Conservation (phyloP, 2,329 filamentous ascomycete species). For the Aureobasidium sp. region DNA sequence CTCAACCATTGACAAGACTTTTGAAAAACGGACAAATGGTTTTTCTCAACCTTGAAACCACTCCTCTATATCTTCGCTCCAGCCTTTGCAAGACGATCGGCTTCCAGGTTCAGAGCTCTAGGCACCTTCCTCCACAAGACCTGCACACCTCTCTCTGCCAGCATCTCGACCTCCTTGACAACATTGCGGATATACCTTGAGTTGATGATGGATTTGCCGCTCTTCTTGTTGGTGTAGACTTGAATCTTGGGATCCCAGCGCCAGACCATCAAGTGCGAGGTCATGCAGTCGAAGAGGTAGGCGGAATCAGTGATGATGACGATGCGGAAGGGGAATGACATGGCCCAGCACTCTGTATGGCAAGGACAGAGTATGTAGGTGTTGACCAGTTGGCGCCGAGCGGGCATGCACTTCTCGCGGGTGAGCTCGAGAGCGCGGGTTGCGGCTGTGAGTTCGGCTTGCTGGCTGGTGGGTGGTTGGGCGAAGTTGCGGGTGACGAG, state of each 20-base stretch:
- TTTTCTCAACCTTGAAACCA: not conserved
- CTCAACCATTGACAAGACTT: not conserved
- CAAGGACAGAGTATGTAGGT: not conserved
- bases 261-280: not conserved
- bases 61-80: not conserved
- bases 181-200: not conserved
- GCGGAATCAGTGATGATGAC: not conserved
- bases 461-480: not conserved
- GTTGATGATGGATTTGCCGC: not conserved
- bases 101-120: not conserved
- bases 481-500: not conserved
- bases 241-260: not conserved
- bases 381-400: not conserved
- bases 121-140: not conserved
- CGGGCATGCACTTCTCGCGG: not conserved
- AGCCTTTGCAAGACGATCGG: not conserved
- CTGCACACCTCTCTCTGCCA: not conserved
- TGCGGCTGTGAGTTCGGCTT: not conserved
- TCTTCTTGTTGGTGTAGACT: not conserved
- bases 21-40: not conserved
- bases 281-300: not conserved
- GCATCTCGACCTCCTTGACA: not conserved
- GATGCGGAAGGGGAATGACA: not conserved
- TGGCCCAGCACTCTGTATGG: not conserved
- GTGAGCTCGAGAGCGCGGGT: not conserved